phyloP scores from a whole-genome alignment of 129 eudicot genomes.

The Chrysanthemum lavandulifolium region DNA sequence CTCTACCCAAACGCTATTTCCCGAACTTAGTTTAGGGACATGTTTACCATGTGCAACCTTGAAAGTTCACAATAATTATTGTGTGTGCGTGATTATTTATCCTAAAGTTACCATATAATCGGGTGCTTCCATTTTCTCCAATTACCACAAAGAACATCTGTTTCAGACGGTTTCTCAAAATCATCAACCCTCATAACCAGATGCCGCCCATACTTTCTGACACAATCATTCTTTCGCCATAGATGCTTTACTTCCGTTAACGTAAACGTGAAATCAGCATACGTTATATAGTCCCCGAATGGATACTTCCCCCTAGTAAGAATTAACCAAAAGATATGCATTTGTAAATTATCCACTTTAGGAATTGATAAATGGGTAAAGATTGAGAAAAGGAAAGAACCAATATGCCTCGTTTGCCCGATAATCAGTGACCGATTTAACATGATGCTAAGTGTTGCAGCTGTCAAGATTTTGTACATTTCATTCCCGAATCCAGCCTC shows the following conservation, averaged over 20 bases:
- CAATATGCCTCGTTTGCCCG: conserved; percentile 65
- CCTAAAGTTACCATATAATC: conserved; percentile 49
- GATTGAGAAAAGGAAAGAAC: conserved; percentile 36
- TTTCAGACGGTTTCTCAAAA: conserved; percentile 53
- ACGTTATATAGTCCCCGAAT: conserved; percentile 44
- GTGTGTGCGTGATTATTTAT: not conserved
- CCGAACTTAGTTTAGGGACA: no score
- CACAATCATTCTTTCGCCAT: conserved; percentile 51
- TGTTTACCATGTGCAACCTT: not conserved
- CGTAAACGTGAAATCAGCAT: conserved; percentile 51
- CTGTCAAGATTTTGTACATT: conserved; percentile 61
- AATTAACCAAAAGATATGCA: conserved; percentile 13
- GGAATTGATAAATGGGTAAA: not conserved
- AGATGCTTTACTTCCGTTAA: conserved; percentile 66
- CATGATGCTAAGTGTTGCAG: conserved; percentile 57
- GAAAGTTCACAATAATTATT: not conserved
- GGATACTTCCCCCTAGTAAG: conserved; percentile 50
- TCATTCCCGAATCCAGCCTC: conserved; percentile 65
- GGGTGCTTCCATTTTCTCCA: conserved; percentile 69
- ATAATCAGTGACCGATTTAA: conserved; percentile 54
- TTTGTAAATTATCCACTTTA: not conserved
- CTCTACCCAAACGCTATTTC: no score
- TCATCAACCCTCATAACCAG: conserved; percentile 56
- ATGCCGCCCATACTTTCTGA: conserved; percentile 42
- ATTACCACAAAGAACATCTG: conserved; percentile 58